Conservation (phyloP, 495 filamentous ascomycete species). For the Neurospora sp. region DNA sequence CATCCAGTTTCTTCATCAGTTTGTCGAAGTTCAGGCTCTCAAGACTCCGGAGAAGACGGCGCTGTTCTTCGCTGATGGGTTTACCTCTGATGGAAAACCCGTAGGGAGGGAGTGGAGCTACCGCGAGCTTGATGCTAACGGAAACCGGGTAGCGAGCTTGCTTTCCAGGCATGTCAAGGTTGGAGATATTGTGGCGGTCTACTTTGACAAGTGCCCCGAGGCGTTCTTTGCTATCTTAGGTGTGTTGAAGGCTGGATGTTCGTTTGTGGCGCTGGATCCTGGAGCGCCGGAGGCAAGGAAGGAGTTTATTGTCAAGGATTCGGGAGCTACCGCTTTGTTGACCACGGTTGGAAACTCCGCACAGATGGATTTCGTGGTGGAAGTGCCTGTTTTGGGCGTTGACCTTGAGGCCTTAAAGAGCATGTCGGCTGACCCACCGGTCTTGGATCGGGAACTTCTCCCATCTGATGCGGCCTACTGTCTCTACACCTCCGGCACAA, state of each 20-base stretch:
- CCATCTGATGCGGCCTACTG: slow-evolving; percentile 54
- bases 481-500: slow-evolving; percentile 75
- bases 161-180: slow-evolving; percentile 28
- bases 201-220: slow-evolving; percentile 72
- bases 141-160: slow-evolving; percentile 49
- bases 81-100: slow-evolving; percentile 11
- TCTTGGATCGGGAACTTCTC: slow-evolving; percentile 14
- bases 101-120: slow-evolving; percentile 49
- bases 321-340: slow-evolving; percentile 42
- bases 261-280: slow-evolving; percentile 68
- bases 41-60: slow-evolving; percentile 38
- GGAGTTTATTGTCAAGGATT: slow-evolving; percentile 56
- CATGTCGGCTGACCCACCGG: slow-evolving; percentile 13
- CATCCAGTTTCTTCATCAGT: slow-evolving; percentile 44
- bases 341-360: slow-evolving; percentile 21
- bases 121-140: slow-evolving; percentile 45
- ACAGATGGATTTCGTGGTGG: slow-evolving; percentile 18
- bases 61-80: slow-evolving; percentile 47
- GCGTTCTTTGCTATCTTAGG: slow-evolving; percentile 71
- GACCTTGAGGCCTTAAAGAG: slow-evolving; percentile 19
- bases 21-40: slow-evolving; percentile 41
- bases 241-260: slow-evolving; percentile 70
- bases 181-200: slow-evolving; percentile 56
- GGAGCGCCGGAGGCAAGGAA: slow-evolving; percentile 50
- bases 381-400: slow-evolving; percentile 29